These are phyloP conservation scores for Monotropa hypopitys DNA, from an alignment of 179 eudicot species.

Conservation along the genomic window DNA sequence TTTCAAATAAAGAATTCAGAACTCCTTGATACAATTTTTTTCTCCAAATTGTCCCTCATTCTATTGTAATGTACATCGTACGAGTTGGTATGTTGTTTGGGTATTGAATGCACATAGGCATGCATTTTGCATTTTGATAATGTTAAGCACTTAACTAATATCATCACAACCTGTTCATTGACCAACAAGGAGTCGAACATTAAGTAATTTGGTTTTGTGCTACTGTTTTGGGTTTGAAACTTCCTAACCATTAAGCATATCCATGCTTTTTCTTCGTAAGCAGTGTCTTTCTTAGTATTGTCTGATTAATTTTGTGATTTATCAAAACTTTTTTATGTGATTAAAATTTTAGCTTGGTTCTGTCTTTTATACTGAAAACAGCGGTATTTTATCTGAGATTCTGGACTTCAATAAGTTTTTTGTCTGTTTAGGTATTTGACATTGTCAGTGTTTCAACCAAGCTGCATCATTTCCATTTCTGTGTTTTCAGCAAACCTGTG, in stretches of 20 bases:
- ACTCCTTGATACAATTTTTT: neutral
- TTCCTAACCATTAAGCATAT: neutral
- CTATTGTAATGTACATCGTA: neutral
- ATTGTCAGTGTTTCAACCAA: neutral
- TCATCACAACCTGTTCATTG: neutral
- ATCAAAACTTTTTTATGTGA: neutral
- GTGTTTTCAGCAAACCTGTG: constrained; percentile 68
- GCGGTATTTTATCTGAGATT: neutral
- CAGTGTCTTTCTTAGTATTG: neutral
- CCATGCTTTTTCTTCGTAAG: neutral
- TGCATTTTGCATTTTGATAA: neutral
- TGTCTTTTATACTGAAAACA: neutral
- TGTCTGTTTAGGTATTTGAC: neutral
- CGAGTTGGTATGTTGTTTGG: neutral
- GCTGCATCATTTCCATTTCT: constrained; percentile 7
- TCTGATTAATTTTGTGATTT: neutral
- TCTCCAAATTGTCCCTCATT: neutral
- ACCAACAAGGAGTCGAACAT: neutral
- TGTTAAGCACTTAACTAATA: neutral
- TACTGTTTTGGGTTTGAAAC: neutral
- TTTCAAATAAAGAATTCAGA: neutral
- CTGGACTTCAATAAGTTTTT: neutral
- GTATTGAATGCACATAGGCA: neutral
- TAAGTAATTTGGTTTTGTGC: neutral
- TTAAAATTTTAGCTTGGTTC: neutral